phyloP scores from a whole-genome alignment of 331 rosid genomes.

The Cydonia oblonga region DNA sequence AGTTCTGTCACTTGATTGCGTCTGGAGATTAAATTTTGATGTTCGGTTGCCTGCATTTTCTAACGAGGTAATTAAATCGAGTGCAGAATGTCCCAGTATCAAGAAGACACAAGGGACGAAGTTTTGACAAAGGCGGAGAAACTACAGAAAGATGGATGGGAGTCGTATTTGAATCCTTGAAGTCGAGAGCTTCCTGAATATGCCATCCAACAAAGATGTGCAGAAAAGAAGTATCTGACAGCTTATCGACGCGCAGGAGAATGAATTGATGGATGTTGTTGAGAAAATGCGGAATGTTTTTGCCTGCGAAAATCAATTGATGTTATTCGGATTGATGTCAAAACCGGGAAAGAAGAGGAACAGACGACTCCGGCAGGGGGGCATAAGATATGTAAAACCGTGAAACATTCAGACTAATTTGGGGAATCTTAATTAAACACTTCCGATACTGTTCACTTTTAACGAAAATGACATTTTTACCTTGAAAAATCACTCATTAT shows the following conservation, averaged over 20 bases:
- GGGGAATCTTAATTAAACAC: too few species aligned
- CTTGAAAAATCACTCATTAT: too few species aligned
- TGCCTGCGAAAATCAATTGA: neutral
- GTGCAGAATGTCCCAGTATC: constrained; percentile 67
- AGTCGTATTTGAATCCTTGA: constrained; percentile 34
- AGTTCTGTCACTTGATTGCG: neutral
- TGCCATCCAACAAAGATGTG: neutral
- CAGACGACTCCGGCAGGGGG: neutral
- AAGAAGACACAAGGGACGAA: constrained; percentile 45
- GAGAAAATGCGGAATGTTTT: neutral
- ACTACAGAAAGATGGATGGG: constrained; percentile 56
- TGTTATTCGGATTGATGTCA: neutral
- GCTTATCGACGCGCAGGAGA: neutral
- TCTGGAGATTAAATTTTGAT: too few species aligned
- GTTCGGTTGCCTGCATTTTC: neutral
- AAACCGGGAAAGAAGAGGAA: neutral
- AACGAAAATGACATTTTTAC: too few species aligned
- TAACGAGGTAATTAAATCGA: neutral
- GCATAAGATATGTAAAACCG: neutral
- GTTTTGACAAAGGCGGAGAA: constrained; percentile 65
- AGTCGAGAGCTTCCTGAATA: neutral
- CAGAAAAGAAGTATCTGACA: neutral
- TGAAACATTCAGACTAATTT: too few species aligned
- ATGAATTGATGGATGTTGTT: neutral
- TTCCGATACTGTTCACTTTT: too few species aligned